phyloP scores from a whole-genome alignment of 108 stramenopile species.

The Nannochloropsis salina region DNA sequence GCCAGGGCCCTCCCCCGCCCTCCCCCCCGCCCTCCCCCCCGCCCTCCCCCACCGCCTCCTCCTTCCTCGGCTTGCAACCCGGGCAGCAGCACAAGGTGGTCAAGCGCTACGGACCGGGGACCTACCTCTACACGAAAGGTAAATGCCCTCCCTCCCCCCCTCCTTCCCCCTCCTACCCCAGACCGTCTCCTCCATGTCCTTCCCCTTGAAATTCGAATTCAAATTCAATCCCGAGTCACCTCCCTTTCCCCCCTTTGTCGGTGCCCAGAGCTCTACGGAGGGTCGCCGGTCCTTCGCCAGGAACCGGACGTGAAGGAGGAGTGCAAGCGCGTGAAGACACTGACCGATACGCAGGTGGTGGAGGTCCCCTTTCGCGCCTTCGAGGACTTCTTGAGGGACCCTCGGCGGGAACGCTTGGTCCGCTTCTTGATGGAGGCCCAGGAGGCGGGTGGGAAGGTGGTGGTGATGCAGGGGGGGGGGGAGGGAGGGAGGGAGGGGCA shows the following conservation, averaged over 20 bases:
- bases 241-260: no score
- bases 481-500: conserved; percentile 13
- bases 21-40: neutral
- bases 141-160: neutral
- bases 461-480: neutral
- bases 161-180: neutral
- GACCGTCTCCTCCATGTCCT: neutral
- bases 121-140: neutral
- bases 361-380: conserved; percentile 6
- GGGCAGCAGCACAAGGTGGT: neutral
- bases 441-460: conserved; percentile 16
- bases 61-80: neutral
- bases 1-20: neutral
- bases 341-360: neutral
- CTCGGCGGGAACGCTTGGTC: neutral
- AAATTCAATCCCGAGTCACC: neutral
- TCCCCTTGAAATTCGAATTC: neutral
- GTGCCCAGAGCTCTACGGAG: no score
- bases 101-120: neutral
- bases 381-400: neutral
- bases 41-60: neutral
- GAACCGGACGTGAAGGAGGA: neutral
- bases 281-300: no score
- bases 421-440: neutral
- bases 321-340: neutral